Evolutionary conservation across 2,329 filamentous ascomycete genomes (phyloP).

Genomic region (Huntiella omanensis): DNA sequence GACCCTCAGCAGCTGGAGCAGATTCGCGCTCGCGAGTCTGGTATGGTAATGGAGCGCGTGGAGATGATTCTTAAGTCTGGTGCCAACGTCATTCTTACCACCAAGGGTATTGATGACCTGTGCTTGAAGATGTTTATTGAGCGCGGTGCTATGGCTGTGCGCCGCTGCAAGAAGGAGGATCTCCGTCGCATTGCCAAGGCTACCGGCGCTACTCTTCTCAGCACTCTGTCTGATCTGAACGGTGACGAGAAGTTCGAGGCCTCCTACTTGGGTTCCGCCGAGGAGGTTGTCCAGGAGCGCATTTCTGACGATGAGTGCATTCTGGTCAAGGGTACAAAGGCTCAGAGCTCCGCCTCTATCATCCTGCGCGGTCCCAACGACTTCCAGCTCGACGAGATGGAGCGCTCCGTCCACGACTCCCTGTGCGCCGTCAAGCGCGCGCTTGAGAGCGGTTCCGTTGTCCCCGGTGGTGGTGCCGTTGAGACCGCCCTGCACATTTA

Average conservation of each 20-base stretch:
- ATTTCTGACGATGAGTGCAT: slow-evolving; percentile 99
- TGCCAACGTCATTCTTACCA: slow-evolving; percentile 89
- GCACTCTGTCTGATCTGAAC: slow-evolving; percentile 87
- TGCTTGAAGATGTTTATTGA: slow-evolving; percentile 90
- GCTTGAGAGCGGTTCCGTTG: slow-evolving; percentile 87
- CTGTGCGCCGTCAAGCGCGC: slow-evolving; percentile 94
- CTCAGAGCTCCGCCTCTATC: slow-evolving; percentile 83
- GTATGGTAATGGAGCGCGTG: slow-evolving; percentile 81
- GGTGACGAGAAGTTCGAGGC: slow-evolving; percentile 93
- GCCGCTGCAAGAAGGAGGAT: slow-evolving; percentile 97
- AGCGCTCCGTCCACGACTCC: slow-evolving; percentile 93
- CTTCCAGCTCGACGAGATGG: slow-evolving; percentile 96
- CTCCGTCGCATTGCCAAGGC: slow-evolving; percentile 88
- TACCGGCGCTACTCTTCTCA: slow-evolving; percentile 81
- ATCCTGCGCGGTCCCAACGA: slow-evolving; percentile 93
- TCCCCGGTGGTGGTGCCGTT: slow-evolving; percentile 87
- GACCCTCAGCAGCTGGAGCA: slow-evolving; percentile 95
- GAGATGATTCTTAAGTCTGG: slow-evolving; percentile 97
- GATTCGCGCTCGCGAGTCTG: slow-evolving; percentile 80
- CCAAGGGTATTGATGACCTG: slow-evolving; percentile 95
- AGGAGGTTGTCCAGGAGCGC: slow-evolving; percentile 93
- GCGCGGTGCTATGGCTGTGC: slow-evolving; percentile 84
- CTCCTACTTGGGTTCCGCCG: slow-evolving; percentile 73
- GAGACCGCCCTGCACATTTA: slow-evolving; percentile 99
- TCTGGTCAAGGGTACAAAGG: slow-evolving; percentile 85